These are phyloP conservation scores for Botrytis fragariae DNA, from an alignment of 2,329 filamentous ascomycete genomes.

Conservation along the genomic window DNA sequence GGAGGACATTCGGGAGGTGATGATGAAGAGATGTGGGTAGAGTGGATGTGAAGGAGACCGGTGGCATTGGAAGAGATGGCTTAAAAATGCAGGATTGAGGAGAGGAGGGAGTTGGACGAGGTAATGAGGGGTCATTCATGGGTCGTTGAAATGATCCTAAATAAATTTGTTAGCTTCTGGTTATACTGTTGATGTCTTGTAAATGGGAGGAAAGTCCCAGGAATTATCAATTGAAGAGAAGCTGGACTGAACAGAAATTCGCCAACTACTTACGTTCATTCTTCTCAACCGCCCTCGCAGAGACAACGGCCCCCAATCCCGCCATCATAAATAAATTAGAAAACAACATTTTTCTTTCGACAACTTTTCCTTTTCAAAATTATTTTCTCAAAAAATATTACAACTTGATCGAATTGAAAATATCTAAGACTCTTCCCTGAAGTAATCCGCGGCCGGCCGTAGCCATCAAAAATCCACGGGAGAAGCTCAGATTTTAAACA, in stretches of 20 bases:
- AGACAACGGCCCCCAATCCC: conserved; percentile 1
- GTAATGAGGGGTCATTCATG: not conserved
- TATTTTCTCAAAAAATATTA: not conserved
- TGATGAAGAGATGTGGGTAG: conserved; percentile 1
- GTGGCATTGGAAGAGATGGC: conserved; percentile 12
- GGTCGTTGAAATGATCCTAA: not conserved
- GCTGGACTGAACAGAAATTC: not conserved
- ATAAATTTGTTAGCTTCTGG: not conserved
- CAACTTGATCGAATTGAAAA: not conserved
- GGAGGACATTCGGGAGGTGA: conserved; percentile 9
- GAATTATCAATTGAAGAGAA: not conserved
- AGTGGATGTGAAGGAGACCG: conserved; percentile 10
- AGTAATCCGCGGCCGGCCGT: conserved; percentile 17
- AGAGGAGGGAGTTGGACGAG: not conserved
- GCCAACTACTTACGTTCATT: not conserved
- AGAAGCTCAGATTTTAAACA: conserved; percentile 1
- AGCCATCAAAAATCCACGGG: not conserved
- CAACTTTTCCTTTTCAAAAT: not conserved
- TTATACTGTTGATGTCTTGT: not conserved
- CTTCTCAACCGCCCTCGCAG: conserved; percentile 14
- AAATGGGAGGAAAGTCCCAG: not conserved
- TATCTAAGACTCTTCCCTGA: conserved; percentile 1
- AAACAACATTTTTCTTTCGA: conserved; percentile 10
- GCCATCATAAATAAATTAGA: not conserved
- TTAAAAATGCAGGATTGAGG: conserved; percentile 12